A percentile compares a stretch with the other conserved stretches of the same genome.
Evolutionary conservation across 2,329 filamentous ascomycete genomes (phyloP).

Genomic region (Verticillium longisporum): DNA sequence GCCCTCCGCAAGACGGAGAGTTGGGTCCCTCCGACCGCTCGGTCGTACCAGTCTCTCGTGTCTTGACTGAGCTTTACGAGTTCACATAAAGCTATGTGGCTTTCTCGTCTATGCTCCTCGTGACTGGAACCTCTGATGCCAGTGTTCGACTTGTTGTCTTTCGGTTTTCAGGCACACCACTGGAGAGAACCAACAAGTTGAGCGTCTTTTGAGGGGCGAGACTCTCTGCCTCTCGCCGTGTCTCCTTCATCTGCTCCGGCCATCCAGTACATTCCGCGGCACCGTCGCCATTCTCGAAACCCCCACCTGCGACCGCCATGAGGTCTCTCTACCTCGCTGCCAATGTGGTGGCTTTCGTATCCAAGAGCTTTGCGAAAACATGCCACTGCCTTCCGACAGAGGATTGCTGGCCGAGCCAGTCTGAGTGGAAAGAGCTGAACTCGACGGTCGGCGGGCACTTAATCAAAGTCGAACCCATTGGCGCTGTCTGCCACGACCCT

Average conservation of each 20-base stretch:
- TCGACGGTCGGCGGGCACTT: slow-evolving; percentile 33
- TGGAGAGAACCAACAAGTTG: too few relatives aligned
- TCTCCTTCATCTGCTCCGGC: neutral
- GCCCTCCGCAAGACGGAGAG: neutral
- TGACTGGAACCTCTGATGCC: too few relatives aligned
- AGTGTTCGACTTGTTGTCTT: too few relatives aligned
- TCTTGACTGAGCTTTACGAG: neutral
- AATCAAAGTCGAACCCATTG: slow-evolving; percentile 37
- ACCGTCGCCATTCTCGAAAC: neutral
- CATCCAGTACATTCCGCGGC: neutral
- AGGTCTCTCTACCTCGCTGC: neutral
- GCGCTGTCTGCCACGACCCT: slow-evolving; percentile 34
- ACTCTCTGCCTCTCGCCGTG: neutral
- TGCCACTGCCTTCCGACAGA: neutral
- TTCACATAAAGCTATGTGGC: neutral
- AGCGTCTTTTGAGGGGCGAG: too few relatives aligned
- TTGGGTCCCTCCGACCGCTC: neutral
- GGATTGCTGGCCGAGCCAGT: neutral
- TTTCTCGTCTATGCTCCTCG: neutral
- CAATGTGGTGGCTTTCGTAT: neutral
- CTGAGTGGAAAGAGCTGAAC: slow-evolving; percentile 35
- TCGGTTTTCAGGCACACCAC: too few relatives aligned
- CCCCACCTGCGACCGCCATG: neutral
- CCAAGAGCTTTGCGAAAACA: neutral
- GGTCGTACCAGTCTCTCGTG: neutral